Evolutionary conservation across 345 rosid species (phyloP).

Genomic region (Hypericum androsaemum): DNA sequence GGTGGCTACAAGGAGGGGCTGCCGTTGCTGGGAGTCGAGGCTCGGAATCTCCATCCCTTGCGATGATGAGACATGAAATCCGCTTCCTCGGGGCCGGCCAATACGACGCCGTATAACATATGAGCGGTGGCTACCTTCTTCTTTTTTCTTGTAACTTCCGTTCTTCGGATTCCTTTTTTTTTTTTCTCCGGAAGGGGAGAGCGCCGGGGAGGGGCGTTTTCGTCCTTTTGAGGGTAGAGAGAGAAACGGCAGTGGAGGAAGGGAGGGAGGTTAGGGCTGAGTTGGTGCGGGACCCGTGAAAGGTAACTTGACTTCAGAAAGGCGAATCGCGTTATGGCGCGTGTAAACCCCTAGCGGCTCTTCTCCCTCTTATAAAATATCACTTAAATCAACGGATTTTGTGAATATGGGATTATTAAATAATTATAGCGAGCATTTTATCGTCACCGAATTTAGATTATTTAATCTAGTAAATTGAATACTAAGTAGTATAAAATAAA

Average conservation of each 20-base stretch:
- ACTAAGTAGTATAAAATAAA: no score
- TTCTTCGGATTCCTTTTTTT: not conserved
- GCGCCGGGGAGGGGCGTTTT: no score
- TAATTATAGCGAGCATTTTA: no score
- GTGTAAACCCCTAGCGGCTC: no score
- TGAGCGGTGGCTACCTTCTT: slow-evolving; percentile 20
- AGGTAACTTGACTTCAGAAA: slow-evolving; percentile 17
- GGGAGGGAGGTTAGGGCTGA: not conserved
- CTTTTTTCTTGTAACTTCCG: not conserved
- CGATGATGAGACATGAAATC: slow-evolving; percentile 43
- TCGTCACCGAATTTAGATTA: no score
- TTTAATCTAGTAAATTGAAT: no score
- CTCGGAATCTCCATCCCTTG: slow-evolving; percentile 40
- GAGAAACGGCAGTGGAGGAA: not conserved
- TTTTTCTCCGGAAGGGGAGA: not conserved
- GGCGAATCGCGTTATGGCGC: slow-evolving; percentile 2
- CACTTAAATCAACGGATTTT: no score
- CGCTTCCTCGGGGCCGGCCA: not conserved
- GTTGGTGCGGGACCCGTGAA: slow-evolving; percentile 10
- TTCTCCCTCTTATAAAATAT: no score
- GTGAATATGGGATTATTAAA: no score
- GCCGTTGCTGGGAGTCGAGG: slow-evolving; percentile 22
- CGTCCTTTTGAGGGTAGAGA: not conserved
- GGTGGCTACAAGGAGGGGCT: slow-evolving; percentile 36
- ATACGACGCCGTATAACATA: slow-evolving; percentile 15